phyloP scores from a whole-genome alignment of 2,329 filamentous ascomycete genomes.

The Monosporascus sp. region DNA sequence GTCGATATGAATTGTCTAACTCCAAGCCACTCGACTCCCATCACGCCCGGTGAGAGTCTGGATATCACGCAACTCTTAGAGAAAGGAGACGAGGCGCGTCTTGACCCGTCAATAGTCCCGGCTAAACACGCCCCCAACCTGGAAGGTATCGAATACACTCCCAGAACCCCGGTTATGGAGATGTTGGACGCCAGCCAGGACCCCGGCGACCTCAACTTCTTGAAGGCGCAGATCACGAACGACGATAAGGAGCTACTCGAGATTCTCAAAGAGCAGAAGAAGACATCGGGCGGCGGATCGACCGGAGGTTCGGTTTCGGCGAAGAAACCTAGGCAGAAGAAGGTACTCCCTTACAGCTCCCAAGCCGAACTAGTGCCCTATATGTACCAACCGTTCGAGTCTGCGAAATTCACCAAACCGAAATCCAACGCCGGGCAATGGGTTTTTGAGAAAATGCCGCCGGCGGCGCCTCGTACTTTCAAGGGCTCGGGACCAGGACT shows the following conservation, averaged over 20 bases:
- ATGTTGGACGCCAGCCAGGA: slow-evolving; percentile 47
- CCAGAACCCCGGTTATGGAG: slow-evolving; percentile 76
- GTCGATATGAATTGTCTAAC: slow-evolving; percentile 98
- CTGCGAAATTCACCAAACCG: slow-evolving; percentile 27
- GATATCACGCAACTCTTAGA: slow-evolving; percentile 75
- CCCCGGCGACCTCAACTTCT: slow-evolving; percentile 52
- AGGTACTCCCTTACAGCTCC: slow-evolving; percentile 31
- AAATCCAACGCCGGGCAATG: slow-evolving; percentile 9
- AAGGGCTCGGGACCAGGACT: background rate
- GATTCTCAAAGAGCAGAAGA: slow-evolving; percentile 59
- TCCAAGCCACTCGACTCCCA: slow-evolving; percentile 72
- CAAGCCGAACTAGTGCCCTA: slow-evolving; percentile 31
- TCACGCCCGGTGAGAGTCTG: slow-evolving; percentile 78
- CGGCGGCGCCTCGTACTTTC: background rate
- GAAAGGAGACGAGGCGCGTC: slow-evolving; percentile 61
- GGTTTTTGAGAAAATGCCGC: slow-evolving; percentile 22
- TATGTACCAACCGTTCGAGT: slow-evolving; percentile 32
- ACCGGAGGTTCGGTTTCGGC: slow-evolving; percentile 1
- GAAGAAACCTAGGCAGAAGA: slow-evolving; percentile 17
- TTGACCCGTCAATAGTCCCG: slow-evolving; percentile 62
- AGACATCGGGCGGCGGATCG: slow-evolving; percentile 19
- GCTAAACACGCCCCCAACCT: slow-evolving; percentile 47
- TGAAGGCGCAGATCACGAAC: slow-evolving; percentile 78
- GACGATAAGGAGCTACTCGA: slow-evolving; percentile 68
- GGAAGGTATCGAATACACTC: slow-evolving; percentile 60